Conservation (phyloP, 2,329 filamentous ascomycete species). For the Apiospora sp. region DNA sequence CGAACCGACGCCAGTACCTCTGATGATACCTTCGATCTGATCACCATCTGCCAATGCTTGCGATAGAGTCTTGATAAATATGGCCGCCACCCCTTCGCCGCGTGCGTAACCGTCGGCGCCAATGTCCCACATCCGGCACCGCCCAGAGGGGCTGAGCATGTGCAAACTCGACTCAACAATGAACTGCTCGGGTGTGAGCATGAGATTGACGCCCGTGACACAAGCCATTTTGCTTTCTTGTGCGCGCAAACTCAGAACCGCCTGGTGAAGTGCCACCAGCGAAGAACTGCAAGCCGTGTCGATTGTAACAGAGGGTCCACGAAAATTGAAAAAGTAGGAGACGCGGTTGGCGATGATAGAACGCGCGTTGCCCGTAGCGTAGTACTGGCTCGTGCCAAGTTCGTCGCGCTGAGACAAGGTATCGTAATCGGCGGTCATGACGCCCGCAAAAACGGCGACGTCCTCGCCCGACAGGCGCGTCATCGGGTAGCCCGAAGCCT, state of each 20-base stretch:
- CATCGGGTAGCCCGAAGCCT: conserved; percentile 42
- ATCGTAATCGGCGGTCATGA: conserved; percentile 45
- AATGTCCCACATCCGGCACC: conserved; percentile 57
- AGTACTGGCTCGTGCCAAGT: conserved; percentile 40
- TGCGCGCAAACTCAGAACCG: conserved; percentile 49
- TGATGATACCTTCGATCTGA: conserved; percentile 54
- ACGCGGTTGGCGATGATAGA: conserved; percentile 49
- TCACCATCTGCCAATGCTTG: conserved; percentile 60
- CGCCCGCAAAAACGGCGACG: conserved; percentile 43
- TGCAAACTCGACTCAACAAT: conserved; percentile 51
- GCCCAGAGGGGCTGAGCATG: conserved; percentile 54
- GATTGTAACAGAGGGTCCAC: conserved; percentile 48
- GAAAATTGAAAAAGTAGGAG: conserved; percentile 50
- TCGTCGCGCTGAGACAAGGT: conserved; percentile 40
- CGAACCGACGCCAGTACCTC: conserved; percentile 56
- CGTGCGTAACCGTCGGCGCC: conserved; percentile 63
- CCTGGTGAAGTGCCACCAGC: conserved; percentile 47
- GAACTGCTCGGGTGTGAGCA: conserved; percentile 53
- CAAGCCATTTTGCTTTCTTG: conserved; percentile 51
- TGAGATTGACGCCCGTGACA: conserved; percentile 53
- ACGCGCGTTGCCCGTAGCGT: conserved; percentile 44
- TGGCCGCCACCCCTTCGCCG: conserved; percentile 61
- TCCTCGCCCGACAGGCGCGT: conserved; percentile 37
- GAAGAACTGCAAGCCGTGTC: conserved; percentile 52
- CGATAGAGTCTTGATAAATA: conserved; percentile 60